Conservation (phyloP, 108 stramenopile genomes). For the Pseudonitzschia multiseries region DNA sequence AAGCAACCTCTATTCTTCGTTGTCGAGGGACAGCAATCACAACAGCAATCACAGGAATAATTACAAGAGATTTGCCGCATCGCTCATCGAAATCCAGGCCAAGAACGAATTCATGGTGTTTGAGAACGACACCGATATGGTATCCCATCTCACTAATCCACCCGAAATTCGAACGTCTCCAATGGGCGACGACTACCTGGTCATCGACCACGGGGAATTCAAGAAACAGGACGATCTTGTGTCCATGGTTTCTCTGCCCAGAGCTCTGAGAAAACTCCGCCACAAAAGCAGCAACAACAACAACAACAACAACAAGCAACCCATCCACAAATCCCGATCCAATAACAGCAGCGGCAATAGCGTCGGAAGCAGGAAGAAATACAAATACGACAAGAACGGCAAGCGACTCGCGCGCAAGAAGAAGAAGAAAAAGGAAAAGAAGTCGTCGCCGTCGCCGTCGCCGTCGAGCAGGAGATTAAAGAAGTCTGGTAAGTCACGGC, state of each 20-base stretch:
- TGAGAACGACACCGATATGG: background rate
- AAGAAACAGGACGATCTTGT: background rate
- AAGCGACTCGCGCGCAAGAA: background rate
- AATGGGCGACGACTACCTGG: background rate
- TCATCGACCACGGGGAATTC: background rate
- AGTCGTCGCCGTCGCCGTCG: too few relatives aligned
- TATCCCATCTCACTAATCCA: background rate
- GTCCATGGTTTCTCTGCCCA: background rate
- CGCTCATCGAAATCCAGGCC: constrained; percentile 4
- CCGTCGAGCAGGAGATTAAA: too few relatives aligned
- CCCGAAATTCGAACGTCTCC: background rate
- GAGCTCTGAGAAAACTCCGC: background rate
- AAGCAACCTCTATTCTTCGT: too few relatives aligned
- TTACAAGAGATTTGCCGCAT: background rate
- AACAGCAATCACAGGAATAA: background rate
- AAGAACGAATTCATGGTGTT: constrained; percentile 2
- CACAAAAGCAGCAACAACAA: too few relatives aligned
- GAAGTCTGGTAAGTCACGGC: too few relatives aligned
- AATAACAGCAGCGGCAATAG: background rate
- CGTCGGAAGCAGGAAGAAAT: background rate
- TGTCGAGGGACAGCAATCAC: too few relatives aligned
- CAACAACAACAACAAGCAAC: background rate
- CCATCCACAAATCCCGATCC: background rate
- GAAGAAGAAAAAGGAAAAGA: background rate
- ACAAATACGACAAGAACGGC: background rate